A percentile compares a stretch with the other conserved stretches of the same genome.
phyloP scores from a whole-genome alignment of 2,329 filamentous ascomycete species.

The Neurospora crassa region DNA sequence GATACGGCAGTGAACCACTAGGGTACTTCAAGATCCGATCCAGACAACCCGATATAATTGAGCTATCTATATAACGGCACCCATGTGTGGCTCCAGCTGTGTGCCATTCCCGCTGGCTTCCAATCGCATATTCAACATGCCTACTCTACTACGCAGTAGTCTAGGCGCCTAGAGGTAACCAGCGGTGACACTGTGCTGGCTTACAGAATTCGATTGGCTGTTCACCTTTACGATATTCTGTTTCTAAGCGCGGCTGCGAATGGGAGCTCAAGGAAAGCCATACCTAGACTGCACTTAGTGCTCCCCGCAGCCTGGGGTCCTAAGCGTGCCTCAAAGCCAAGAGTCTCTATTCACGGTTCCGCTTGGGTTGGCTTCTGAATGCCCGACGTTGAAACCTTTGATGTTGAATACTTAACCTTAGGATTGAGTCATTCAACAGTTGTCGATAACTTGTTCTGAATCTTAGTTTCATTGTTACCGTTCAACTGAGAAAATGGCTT shows the following conservation, averaged over 20 bases:
- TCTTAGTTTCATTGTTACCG: not conserved
- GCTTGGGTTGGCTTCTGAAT: not conserved
- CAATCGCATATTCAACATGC: not conserved
- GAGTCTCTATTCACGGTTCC: not conserved
- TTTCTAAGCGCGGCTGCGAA: not conserved
- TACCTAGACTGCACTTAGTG: not conserved
- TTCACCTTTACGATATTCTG: not conserved
- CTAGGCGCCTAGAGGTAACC: not conserved
- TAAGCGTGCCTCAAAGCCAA: not conserved
- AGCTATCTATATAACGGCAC: not conserved
- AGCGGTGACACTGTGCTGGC: not conserved
- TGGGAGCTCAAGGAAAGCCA: not conserved
- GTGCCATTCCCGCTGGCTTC: not conserved
- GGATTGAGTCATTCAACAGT: not conserved
- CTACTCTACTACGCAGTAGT: too few species aligned
- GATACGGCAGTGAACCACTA: not conserved
- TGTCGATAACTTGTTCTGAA: not conserved
- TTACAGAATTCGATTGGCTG: not conserved
- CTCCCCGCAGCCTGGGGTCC: not conserved
- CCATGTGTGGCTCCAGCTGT: not conserved
- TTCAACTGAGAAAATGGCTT: slow-evolving; percentile 23
- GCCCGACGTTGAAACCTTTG: not conserved
- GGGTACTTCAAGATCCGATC: not conserved
- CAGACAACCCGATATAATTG: not conserved
- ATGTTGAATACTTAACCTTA: not conserved